Evolutionary conservation across 2,329 filamentous ascomycete species (phyloP), one percentile per base, ranked within the genome.

Genomic region (Colletotrichum limetticola): DNA sequence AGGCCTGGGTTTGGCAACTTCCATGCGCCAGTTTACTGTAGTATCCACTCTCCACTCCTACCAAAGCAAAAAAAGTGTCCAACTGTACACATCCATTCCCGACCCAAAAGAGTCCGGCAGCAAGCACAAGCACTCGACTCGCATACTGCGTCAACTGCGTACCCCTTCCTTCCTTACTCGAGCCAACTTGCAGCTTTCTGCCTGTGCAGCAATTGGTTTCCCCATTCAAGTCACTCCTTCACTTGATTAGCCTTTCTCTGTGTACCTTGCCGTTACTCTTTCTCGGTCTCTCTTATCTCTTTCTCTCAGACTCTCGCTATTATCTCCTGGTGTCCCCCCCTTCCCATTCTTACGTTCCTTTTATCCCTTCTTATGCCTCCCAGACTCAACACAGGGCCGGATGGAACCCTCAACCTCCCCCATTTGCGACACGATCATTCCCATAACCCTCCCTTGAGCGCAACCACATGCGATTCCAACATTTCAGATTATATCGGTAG

Each of bases 391-490:
- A 58, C 55, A 65, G 71, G 71, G 62, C 68, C 63, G 62, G 71
- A 74, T 63, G 71, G 71, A 74, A 62, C 62, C 71, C 68, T 72
- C 52, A 72, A 74, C 59, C 22, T 68, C 49, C 62, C 68, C 32
- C 68, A 62, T 68, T 37, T 22, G n/a, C 56, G 64, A 62, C 32
- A 61, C 55, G 62, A 63, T 12, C 66, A 62, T 22, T 60, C 56
- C 6, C 71, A 71, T 1, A 65, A 46, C 35, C 55, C 55, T 67
- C 71, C 71, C 22, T 62, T 60, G n/a, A 74, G 49, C 42, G 68
- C 71, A 19, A 74, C 71, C 42, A 71, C 71, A 74, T 74, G 71
- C 71, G 71, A 72, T 53, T 71, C 71, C 71, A 74, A 74, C 22
- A 74, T 74, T 30, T 74, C 71, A 11, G 71, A 74, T 49, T 74